A percentile compares a stretch with the other conserved stretches of the same genome.
Conservation (phyloP, 2,329 filamentous ascomycete species). For the Calcarisporium arbuscula region DNA sequence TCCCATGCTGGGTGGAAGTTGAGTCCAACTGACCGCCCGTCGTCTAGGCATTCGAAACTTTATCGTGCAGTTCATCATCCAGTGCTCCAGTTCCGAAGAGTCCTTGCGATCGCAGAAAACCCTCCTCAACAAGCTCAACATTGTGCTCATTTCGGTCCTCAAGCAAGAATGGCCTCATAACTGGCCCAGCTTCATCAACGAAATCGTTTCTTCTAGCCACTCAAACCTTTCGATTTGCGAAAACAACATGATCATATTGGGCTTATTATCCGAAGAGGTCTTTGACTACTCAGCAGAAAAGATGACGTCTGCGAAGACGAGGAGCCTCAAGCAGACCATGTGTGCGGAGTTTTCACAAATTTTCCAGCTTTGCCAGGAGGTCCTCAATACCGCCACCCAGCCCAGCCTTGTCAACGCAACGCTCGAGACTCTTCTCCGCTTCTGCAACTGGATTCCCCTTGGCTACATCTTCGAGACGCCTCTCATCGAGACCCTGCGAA, state of each 20-base stretch:
- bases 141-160: conserved; percentile 92
- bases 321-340: conserved; percentile 97
- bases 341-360: conserved; percentile 98
- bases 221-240: conserved; percentile 96
- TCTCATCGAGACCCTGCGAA: conserved; percentile 89
- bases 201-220: conserved; percentile 95
- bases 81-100: conserved; percentile 86
- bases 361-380: conserved; percentile 95
- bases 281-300: conserved; percentile 98
- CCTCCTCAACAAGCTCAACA: conserved; percentile 94
- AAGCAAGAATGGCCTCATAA: conserved; percentile 99
- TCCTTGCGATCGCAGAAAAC: conserved; percentile 77
- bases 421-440: conserved; percentile 87
- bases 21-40: too few relatives aligned
- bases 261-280: conserved; percentile 92
- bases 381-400: conserved; percentile 83
- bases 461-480: conserved; percentile 98
- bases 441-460: conserved; percentile 98
- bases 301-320: conserved; percentile 97
- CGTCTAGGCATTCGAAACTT: conserved; percentile 95
- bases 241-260: conserved; percentile 99
- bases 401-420: conserved; percentile 91
- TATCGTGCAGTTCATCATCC: conserved; percentile 96
- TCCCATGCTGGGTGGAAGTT: conserved; percentile 5
- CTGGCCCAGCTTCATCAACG: conserved; percentile 99